Conservation (phyloP, 108 stramenopile species). For the Bacterosira constricta region DNA sequence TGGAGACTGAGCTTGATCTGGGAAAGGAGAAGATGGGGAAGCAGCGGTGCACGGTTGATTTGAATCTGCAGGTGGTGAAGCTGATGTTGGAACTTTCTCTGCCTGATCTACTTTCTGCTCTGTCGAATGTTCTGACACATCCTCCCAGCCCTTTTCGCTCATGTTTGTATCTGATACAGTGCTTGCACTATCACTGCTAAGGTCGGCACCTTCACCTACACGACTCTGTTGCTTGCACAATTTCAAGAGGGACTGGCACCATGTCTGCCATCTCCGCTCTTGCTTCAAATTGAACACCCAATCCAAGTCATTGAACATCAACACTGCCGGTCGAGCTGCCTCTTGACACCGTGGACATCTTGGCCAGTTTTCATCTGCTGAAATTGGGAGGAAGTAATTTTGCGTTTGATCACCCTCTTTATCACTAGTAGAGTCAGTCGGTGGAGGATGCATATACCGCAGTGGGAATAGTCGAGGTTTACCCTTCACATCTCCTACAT, state of each 20-base stretch:
- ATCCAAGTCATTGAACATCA: slow-evolving; percentile 49
- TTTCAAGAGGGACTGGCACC: slow-evolving; percentile 39
- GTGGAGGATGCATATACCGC: slow-evolving; percentile 12
- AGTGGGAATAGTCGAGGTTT: slow-evolving; percentile 14
- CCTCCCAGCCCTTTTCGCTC: too few species aligned
- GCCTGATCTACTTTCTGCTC: too few species aligned
- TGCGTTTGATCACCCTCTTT: not conserved
- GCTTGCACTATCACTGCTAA: not conserved
- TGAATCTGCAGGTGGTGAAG: not conserved
- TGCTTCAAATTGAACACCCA: slow-evolving; percentile 33
- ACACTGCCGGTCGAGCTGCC: slow-evolving; percentile 39
- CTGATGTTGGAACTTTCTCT: not conserved
- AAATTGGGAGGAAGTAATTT: slow-evolving; percentile 17
- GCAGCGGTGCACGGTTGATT: not conserved
- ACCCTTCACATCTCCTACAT: slow-evolving; percentile 40
- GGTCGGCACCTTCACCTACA: not conserved
- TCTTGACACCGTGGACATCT: slow-evolving; percentile 41
- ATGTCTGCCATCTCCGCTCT: slow-evolving; percentile 30
- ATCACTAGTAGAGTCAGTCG: slow-evolving; percentile 1
- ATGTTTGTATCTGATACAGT: too few species aligned
- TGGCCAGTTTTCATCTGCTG: slow-evolving; percentile 31
- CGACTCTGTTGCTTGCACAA: slow-evolving; percentile 23
- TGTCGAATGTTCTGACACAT: not conserved
- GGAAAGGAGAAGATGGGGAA: not conserved
- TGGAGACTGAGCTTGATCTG: not conserved